phyloP scores from a whole-genome alignment of 2,329 filamentous ascomycete genomes.

The Penicillium sp. region DNA sequence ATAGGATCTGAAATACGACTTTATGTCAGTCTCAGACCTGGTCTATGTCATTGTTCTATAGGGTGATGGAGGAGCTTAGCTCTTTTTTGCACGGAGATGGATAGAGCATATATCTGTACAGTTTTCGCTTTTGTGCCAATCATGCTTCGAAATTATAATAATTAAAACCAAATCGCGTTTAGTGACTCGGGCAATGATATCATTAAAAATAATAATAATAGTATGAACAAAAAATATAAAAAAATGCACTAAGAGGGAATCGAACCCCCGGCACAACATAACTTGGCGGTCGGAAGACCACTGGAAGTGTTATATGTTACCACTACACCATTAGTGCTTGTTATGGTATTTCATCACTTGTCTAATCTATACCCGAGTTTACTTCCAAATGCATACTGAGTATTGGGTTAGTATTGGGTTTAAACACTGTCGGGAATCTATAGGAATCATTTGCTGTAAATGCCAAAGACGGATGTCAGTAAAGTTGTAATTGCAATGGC shows the following conservation, averaged over 20 bases:
- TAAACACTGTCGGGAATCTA: neutral
- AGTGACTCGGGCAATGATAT: too few species aligned
- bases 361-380: neutral
- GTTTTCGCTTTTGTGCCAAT: too few species aligned
- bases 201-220: neutral
- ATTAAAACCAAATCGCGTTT: too few species aligned
- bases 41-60: neutral
- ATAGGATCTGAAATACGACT: neutral
- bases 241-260: constrained; percentile 7
- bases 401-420: neutral
- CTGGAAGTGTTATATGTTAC: constrained; percentile 9
- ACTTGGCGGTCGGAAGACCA: neutral
- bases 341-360: accelerated
- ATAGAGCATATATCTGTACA: too few species aligned
- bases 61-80: too few species aligned
- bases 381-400: neutral
- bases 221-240: neutral
- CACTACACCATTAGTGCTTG: constrained; percentile 8
- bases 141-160: too few species aligned
- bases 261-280: constrained; percentile 8
- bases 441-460: neutral
- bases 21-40: neutral
- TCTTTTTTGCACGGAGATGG: too few species aligned
- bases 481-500: neutral
- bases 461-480: neutral